Base-by-base conservation (phyloP, 2,329 filamentous ascomycete genomes). In the Trichoderma koningiopsis region DNA sequence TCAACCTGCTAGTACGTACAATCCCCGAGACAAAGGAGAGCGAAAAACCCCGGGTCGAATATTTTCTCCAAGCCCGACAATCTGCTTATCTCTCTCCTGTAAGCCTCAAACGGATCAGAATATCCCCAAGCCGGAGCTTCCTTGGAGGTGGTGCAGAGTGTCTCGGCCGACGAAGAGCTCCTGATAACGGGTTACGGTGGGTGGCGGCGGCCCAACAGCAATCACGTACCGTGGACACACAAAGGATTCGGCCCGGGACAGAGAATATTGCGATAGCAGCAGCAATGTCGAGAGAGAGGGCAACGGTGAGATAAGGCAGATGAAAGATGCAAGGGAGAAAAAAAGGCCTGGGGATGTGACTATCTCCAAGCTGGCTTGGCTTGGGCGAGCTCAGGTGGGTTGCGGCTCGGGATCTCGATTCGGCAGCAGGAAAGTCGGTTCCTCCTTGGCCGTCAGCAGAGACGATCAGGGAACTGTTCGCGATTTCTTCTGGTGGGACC, bases 111-210 rank as follows among this genome's bases (percentile, higher is more conserved):
- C 67, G 71, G 70, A 49, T 33, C 27, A 33, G 37, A 13, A n/a
- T 31, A 16, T 56, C 29, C 52, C 77, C 75, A 84, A 87, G 86
- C 89, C 81, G 86, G 87, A 88, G 87, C 87, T 89, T 87, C 55
- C 55, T 35, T 52, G 29, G 5, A 88, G 16, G 81, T 89, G 11
- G 47, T 49, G 47, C 87, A 87, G 85, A 74, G 78, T 77, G 76
- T 78, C 79, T 75, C 76, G 72, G 69, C 53, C 59, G 71, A 61
- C 70, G 53, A 24, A 63, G 52, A 68, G 60, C 52, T 65, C 64
- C 61, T 67, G 24, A 66, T 37, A 37, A 60, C 27, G 27, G 27
- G 53, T 19, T 31, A 19, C 16, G 53, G 27, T 64, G 62, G 62
- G 37, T 69, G 61, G 61, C 66, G 56, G 71, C 69, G 58, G 71